Conservation (phyloP, 2,329 filamentous ascomycete genomes). For the Nemania sp. region DNA sequence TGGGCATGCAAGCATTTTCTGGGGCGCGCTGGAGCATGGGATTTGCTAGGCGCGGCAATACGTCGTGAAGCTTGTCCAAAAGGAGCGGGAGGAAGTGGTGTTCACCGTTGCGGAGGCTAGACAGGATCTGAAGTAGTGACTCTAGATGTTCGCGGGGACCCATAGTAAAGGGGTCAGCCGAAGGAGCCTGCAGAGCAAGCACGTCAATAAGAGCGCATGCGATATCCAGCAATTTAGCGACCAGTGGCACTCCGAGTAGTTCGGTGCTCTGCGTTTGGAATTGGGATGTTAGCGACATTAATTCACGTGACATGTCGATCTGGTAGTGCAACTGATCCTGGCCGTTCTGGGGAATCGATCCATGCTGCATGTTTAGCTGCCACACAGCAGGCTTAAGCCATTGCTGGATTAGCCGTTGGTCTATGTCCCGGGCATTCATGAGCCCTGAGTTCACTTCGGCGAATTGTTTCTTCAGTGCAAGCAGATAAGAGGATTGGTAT, state of each 20-base stretch:
- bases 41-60: constrained; percentile 64
- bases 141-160: constrained; percentile 75
- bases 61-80: constrained; percentile 73
- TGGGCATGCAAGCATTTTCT: constrained; percentile 49
- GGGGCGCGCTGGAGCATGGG: constrained; percentile 63
- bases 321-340: constrained; percentile 63
- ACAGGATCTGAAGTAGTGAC: constrained; percentile 68
- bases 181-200: constrained; percentile 65
- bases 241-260: constrained; percentile 72
- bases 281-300: constrained; percentile 69
- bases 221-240: constrained; percentile 81
- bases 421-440: constrained; percentile 55
- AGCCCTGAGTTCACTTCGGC: constrained; percentile 57
- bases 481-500: constrained; percentile 60
- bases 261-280: constrained; percentile 76
- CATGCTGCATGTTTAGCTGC: constrained; percentile 62
- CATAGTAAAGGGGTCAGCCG: constrained; percentile 63
- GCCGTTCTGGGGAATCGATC: constrained; percentile 51
- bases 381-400: constrained; percentile 68
- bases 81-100: constrained; percentile 77
- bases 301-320: constrained; percentile 63
- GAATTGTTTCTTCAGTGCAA: constrained; percentile 64
- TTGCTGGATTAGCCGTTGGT: constrained; percentile 62
- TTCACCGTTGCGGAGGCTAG: constrained; percentile 72
- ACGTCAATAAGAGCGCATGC: constrained; percentile 74